Percentiles rank a stretch among this genome's conserved stretches.
Evolutionary conservation across 2,329 filamentous ascomycete species (phyloP).

Genomic region (Sporothrix luriei): DNA sequence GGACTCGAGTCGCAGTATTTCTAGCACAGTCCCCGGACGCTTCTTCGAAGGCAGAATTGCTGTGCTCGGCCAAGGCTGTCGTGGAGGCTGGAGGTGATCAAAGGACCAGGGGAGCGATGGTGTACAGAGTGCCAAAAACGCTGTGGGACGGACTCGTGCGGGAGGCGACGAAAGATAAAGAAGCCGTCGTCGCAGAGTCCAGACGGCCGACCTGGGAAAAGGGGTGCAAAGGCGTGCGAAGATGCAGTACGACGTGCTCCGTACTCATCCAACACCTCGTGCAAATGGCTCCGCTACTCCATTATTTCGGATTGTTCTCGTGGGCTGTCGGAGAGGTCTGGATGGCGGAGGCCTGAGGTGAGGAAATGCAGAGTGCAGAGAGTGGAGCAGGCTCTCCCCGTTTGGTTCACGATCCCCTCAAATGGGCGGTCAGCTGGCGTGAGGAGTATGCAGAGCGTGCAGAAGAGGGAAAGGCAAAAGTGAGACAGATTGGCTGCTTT

Average conservation of each 20-base stretch:
- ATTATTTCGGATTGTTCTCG: background rate
- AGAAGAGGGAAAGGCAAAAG: background rate
- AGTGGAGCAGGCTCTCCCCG: slow-evolving; percentile 1
- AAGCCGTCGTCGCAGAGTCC: background rate
- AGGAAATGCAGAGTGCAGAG: background rate
- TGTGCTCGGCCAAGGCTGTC: slow-evolving; percentile 20
- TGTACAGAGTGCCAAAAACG: background rate
- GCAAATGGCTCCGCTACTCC: slow-evolving; percentile 14
- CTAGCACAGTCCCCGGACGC: background rate
- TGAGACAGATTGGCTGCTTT: background rate
- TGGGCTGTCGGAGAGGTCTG: background rate
- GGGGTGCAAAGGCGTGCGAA: background rate
- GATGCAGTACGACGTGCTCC: too few relatives aligned
- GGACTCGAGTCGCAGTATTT: background rate
- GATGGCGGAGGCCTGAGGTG: background rate
- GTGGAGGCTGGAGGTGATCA: background rate
- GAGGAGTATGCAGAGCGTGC: slow-evolving; percentile 2
- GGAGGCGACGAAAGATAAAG: background rate
- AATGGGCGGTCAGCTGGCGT: slow-evolving; percentile 32
- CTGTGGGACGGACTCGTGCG: background rate
- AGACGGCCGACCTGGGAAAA: too few relatives aligned
- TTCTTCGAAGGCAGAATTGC: background rate
- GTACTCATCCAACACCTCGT: too few relatives aligned
- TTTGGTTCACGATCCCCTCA: slow-evolving; percentile 26
- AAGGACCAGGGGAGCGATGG: background rate